Conservation (phyloP, 192 early-diverging fungal genomes). For the Entomortierella parvispora region DNA sequence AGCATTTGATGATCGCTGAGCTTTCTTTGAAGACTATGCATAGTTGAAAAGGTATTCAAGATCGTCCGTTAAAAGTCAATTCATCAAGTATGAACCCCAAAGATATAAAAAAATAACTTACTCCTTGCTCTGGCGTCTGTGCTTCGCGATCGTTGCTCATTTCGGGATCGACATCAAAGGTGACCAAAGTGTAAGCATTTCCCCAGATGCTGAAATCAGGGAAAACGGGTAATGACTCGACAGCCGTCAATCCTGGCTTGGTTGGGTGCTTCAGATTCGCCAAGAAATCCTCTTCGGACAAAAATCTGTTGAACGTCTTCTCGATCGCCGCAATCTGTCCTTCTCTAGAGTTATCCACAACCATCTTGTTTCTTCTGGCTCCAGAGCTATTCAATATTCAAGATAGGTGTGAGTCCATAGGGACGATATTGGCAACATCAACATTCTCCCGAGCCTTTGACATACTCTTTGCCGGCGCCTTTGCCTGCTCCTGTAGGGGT, state of each 20-base stretch:
- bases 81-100: neutral
- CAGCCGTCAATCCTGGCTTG: conserved; percentile 57
- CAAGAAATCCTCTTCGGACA: conserved; percentile 36
- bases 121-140: conserved; percentile 26
- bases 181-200: conserved; percentile 60
- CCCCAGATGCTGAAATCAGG: conserved; percentile 64
- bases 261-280: conserved; percentile 56
- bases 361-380: conserved; percentile 27
- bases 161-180: conserved; percentile 61
- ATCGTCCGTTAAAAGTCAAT: neutral
- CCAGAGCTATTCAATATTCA: conserved; percentile 3
- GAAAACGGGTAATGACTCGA: conserved; percentile 61
- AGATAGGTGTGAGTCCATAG: neutral
- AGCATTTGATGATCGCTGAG: conserved; percentile 47
- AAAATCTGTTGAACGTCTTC: conserved; percentile 55
- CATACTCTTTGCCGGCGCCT: conserved; percentile 43
- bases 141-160: conserved; percentile 39
- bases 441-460: neutral
- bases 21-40: conserved; percentile 25
- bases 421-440: neutral
- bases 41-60: neutral
- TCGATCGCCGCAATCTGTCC: conserved; percentile 58
- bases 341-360: conserved; percentile 49
- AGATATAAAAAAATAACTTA: conserved; percentile 1
- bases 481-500: conserved; percentile 52